Evolutionary conservation across 2,329 filamentous ascomycete genomes (phyloP), one percentile per base, ranked within the genome.

Genomic region (Penicillium psychrosexuale): DNA sequence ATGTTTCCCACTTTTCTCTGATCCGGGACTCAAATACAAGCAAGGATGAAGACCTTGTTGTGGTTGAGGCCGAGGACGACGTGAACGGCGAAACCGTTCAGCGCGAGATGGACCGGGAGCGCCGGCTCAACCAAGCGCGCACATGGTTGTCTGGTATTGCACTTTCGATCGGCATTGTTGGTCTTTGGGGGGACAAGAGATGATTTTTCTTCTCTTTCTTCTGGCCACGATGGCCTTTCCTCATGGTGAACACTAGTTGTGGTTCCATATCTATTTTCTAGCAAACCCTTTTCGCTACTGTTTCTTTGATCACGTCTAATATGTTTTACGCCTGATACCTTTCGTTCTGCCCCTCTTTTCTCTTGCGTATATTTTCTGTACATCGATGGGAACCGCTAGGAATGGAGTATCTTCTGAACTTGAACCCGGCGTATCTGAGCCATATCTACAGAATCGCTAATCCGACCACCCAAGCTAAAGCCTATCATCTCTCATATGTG

Each of bases 51-150:
- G 72, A 74, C 46, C 51, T 73, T 24, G 71, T 74, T 0, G 64
- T 74, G 2, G 69, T 72, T n/a, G 72, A 72, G 37, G 40, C 66
- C 3, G 73, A 76, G 33, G 67, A 72, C 42, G 70, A 73, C 27
- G 64, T 78, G 37, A 79, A 79, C 53, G 77, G 77, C 0, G 77
- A 79, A 62, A 73, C 63, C 39, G 72, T 80, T 22, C 72, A 74
- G 61, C 65, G 63, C 24, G 75, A 75, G 47, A 77, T 80, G 77
- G 66, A 69, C 31, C 64, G 64, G 36, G 77, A 79, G 59, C 68
- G 69, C 34, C 69, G 67, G 24, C 59, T 76, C 43, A 74, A 78
- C 58, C 59, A 61, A 38, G 64, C 69, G 11, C 69, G 76, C 34
- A 67, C 70, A 28, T 72, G 69, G 57, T 64, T 78, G 33, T 69